Evolutionary conservation across 1,284 basidiomycete genomes (phyloP), one percentile per base, ranked within the genome.

Genomic region (Apiotrichum siamense): DNA sequence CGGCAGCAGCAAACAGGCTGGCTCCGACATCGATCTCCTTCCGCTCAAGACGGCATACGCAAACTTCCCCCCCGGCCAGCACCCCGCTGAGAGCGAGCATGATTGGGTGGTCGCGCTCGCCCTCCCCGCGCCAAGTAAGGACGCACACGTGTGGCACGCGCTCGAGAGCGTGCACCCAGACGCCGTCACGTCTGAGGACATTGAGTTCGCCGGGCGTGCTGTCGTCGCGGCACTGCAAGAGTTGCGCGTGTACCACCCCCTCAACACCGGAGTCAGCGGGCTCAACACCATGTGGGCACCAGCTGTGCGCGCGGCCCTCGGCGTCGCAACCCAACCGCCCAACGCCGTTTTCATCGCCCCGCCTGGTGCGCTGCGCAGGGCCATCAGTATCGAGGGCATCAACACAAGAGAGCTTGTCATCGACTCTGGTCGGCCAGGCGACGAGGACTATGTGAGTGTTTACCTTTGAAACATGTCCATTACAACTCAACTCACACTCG

Each of bases 81-180:
- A n/a, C n/a, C n/a, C n/a, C n/a, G n/a, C n/a, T n/a, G n/a, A n/a
- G n/a, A n/a, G n/a, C n/a, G n/a, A n/a, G n/a, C n/a, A n/a, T n/a
- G n/a, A n/a, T n/a, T 65, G 58, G 57, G 29, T 54, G 13, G 45
- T 57, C 3, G 35, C 59, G n/a, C 35, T 57, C 12, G 52, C 49
- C 3, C 54, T 64, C 1, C 55, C 50, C 0, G 20, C 37, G 11
- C 54, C 62, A 0, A 40, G 48, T 17, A 29, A 43, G 39, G 62
- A 64, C 31, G 42, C 54, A 13, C 53, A 62, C 11, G n/a, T 61
- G 4, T 63, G 47, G 47, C 58, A 56, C 51, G 54, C 58, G 4
- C 20, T 52, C 20, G 58, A 64, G 13, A 18, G 26, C 11, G 11
- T 17, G 6, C 3, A 32, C 9, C 9, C 17, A 15, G 33, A n/a